Base-by-base conservation (phyloP, 257 asterid species). In the Thymus mandschuricus region DNA sequence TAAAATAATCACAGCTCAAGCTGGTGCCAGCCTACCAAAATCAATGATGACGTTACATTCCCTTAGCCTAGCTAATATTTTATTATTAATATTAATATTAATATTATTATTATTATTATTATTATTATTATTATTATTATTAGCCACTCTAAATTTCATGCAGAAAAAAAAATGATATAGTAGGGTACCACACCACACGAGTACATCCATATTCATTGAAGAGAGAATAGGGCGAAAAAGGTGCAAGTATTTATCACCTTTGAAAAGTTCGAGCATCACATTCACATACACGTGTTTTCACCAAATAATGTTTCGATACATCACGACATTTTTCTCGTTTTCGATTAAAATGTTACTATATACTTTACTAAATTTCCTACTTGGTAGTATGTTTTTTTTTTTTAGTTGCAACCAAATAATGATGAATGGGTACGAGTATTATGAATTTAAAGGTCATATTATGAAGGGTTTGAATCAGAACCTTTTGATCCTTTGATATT, bases 201-300 rank as follows among this genome's bases (percentile, higher is more conserved):
- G 34, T 59, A 33, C 44, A 9, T 59, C 64, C 45, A 59, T 33
- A 43, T 33, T 33, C 45, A 59, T 33, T 59, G 4, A 12, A 34
- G 46, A 9, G 13, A 41, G 54, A 41, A 1, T n/a, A 44, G 31
- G 31, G 63, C 64, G 5, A 13, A 44, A 64, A 64, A 6, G 21
- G 55, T 43, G 55, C 21, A 64, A 43, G 69, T 10, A 44, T 64
- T 64, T 64, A 64, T 64, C 29, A 44, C 69, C 35, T 29, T 28
- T 29, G 41, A 64, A 64, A 64, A 64, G 69, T 11, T 64, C 5
- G 5, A 27, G 7, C 69, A 64, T 63, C 68, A 63, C 45, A 27
- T 28, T 63, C 68, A 63, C 45, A 27, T 28, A 29, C 56, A 43
- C 68, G 55, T 63, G 68, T 43, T 61, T 21, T 38, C 8, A 15